Evolutionary conservation across 129 eudicot genomes (phyloP), one percentile per base, ranked within the genome.

Genomic region (Glebionis coronaria): DNA sequence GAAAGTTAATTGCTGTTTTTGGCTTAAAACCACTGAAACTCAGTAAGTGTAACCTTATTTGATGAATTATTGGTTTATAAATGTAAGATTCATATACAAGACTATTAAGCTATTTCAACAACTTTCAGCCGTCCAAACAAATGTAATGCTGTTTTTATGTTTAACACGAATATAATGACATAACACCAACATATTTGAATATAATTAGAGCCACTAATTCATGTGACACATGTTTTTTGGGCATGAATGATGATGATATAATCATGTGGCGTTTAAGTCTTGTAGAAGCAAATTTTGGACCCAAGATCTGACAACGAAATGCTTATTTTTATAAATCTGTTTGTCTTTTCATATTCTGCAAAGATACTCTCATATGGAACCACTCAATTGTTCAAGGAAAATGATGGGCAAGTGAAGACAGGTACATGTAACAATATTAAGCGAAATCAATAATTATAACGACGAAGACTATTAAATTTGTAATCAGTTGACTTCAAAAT

Each of bases 211-310:
- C 40, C 49, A 68, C 5, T 16, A 27, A 19, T 60, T 76, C 58
- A 76, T 61, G 75, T 68, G 70, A 21, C 64, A 40, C 80, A 44
- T 75, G 74, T 68, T 67, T 38, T 58, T 65, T 67, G 67, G 69
- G 63, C 63, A 21, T 25, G 0, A 12, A 28, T 12, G 15, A 23
- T n/a, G 25, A 23, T 23, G 58, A 61, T 18, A 12, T 35, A 21
- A 68, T 61, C 80, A 75, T 75, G 74, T 59, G 74, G 63, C 44
- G 55, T 27, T 35, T n/a, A n/a, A n/a, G n/a, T n/a, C 68, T 55
- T 28, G 57, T 67, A 13, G 50, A 66, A 58, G 25, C 42, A 14
- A 75, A 35, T 46, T 46, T 13, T 75, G 68, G 63, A 67, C 69
- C 69, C 62, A 67, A 59, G 46, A 67, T 67, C 47, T 75, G 73